phyloP scores from a whole-genome alignment of 345 rosid genomes.

The Acer negundo region DNA sequence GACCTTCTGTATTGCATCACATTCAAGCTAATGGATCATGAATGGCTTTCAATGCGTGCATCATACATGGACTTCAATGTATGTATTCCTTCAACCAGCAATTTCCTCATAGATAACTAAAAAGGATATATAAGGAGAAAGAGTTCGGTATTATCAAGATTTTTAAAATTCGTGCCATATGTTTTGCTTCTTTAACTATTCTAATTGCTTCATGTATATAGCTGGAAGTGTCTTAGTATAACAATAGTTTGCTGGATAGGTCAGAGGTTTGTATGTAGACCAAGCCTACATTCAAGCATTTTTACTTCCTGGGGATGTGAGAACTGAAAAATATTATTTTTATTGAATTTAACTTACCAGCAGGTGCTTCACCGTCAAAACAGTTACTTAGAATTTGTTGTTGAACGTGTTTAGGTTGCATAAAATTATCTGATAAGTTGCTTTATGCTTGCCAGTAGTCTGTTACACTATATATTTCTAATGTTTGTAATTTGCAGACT shows the following conservation, averaged over 20 bases:
- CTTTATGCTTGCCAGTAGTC: not conserved
- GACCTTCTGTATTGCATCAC: slow-evolving; percentile 95
- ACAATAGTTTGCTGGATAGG: not conserved
- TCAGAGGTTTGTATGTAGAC: not conserved
- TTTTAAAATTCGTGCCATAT: not conserved
- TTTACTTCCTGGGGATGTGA: not conserved
- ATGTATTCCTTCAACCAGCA: slow-evolving; percentile 24
- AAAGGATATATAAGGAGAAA: not conserved
- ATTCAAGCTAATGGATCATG: slow-evolving; percentile 96
- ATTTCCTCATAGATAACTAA: slow-evolving; percentile 3
- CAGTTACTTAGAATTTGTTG: too few relatives aligned
- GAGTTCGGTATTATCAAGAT: not conserved
- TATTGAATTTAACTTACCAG: too few relatives aligned
- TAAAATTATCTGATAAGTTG: not conserved
- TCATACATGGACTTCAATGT: slow-evolving; percentile 99
- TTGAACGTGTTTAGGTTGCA: not conserved
- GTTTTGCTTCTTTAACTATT: not conserved
- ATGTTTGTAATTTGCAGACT: slow-evolving; percentile 41
- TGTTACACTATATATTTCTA: not conserved
- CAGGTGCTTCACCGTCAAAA: not conserved
- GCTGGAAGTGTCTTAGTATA: not conserved
- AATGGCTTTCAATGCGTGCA: slow-evolving; percentile 93
- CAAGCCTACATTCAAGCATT: not conserved
- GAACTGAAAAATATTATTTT: not conserved
- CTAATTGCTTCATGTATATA: not conserved